phyloP scores from a whole-genome alignment of 2,329 filamentous ascomycete species.

The Ilyonectria destructans region DNA sequence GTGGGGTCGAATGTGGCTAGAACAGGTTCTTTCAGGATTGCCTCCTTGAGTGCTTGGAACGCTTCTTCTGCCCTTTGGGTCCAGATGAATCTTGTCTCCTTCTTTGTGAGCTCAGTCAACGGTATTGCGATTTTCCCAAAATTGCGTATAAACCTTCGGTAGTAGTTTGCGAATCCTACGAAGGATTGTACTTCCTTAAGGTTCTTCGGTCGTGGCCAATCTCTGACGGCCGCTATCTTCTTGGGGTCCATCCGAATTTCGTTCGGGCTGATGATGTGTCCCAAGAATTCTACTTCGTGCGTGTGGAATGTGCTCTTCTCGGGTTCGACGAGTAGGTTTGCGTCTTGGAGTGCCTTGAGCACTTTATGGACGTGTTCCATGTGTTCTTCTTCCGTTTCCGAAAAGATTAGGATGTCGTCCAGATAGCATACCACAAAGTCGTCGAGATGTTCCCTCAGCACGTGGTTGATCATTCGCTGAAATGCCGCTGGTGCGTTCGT shows the following conservation, averaged over 20 bases:
- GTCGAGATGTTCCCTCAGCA: conserved; percentile 31
- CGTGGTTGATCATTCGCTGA: conserved; percentile 38
- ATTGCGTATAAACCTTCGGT: conserved; percentile 28
- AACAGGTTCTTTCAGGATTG: conserved; percentile 16
- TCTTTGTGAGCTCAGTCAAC: conserved; percentile 31
- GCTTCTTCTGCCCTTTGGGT: too few species aligned
- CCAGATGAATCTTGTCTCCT: conserved; percentile 5
- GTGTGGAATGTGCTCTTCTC: conserved; percentile 31
- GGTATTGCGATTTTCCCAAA: conserved; percentile 26
- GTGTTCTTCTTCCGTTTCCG: conserved; percentile 36
- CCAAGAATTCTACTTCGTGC: conserved; percentile 23
- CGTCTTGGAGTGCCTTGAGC: conserved; percentile 32
- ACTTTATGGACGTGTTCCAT: conserved; percentile 36
- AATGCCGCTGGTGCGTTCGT: conserved; percentile 39
- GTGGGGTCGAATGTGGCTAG: conserved; percentile 29
- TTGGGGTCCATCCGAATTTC: conserved; percentile 34
- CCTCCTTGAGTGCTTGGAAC: conserved; percentile 4
- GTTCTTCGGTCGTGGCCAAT: conserved; percentile 5
- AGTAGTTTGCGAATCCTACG: conserved; percentile 14
- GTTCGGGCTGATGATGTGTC: conserved; percentile 27
- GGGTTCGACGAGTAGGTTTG: conserved; percentile 29
- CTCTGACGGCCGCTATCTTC: conserved; percentile 33
- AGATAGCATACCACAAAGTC: conserved; percentile 32
- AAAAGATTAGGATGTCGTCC: conserved; percentile 45
- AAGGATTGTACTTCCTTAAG: conserved; percentile 39